Conservation (phyloP, 306 rosid genomes). For the Fragaria ananassa region DNA sequence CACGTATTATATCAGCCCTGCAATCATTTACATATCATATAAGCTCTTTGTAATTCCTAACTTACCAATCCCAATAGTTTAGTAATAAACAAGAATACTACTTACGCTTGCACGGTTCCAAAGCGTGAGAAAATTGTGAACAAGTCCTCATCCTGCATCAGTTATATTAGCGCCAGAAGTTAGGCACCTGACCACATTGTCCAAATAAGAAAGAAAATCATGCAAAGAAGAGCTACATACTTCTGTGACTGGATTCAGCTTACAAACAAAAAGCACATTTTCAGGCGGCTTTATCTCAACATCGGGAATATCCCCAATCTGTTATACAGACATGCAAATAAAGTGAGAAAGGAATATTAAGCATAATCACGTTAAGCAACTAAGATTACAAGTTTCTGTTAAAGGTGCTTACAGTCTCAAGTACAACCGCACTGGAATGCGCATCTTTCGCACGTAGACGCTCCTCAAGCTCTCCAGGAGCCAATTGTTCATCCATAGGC, state of each 20-base stretch:
- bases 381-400: constrained; percentile 2
- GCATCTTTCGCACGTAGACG: constrained; percentile 78
- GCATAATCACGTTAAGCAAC: not conserved
- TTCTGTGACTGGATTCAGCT: constrained; percentile 94
- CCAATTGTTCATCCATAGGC: constrained; percentile 85
- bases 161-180: not conserved
- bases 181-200: not conserved
- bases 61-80: not conserved
- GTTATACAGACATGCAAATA: constrained; percentile 21
- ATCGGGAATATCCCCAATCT: constrained; percentile 99
- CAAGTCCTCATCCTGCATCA: constrained; percentile 83
- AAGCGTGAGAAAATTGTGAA: constrained; percentile 90
- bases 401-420: constrained; percentile 75
- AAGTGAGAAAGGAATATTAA: constrained; percentile 9
- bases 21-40: constrained; percentile 35
- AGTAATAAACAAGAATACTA: constrained; percentile 20
- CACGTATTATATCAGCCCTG: constrained; percentile 97
- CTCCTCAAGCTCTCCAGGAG: constrained; percentile 76
- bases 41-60: constrained; percentile 15
- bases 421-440: constrained; percentile 90
- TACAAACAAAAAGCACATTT: constrained; percentile 85
- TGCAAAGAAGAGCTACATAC: constrained; percentile 35
- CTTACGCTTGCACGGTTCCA: constrained; percentile 81
- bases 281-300: constrained; percentile 96
- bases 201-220: not conserved